Evolutionary conservation across 495 filamentous ascomycete species (phyloP).

Genomic region (Aspergillus avenaceus): DNA sequence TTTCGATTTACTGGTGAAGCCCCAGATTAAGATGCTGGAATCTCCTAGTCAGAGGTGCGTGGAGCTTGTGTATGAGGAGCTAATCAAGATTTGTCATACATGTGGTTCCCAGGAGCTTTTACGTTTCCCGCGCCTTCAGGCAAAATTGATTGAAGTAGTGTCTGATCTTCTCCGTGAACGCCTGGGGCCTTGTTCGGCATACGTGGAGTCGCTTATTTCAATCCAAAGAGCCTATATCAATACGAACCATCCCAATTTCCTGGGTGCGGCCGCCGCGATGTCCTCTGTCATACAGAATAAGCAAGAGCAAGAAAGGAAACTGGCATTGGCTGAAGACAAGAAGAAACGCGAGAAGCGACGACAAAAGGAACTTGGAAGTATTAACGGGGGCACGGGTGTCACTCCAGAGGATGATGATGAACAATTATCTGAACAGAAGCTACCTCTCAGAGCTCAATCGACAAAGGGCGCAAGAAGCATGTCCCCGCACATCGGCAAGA

Average conservation of each 20-base stretch:
- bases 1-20: slow-evolving; percentile 96
- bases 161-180: slow-evolving; percentile 93
- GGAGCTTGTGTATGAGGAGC: slow-evolving; percentile 95
- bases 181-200: slow-evolving; percentile 78
- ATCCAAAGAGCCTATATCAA: slow-evolving; percentile 99
- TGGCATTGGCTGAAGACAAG: slow-evolving; percentile 72
- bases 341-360: slow-evolving; percentile 78
- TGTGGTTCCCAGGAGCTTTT: slow-evolving; percentile 93
- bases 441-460: slow-evolving; percentile 57
- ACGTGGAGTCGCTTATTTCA: slow-evolving; percentile 93
- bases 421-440: slow-evolving; percentile 40
- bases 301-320: slow-evolving; percentile 87
- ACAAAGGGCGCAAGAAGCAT: slow-evolving; percentile 66
- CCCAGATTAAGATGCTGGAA: slow-evolving; percentile 95
- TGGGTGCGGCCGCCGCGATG: slow-evolving; percentile 97
- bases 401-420: slow-evolving; percentile 73
- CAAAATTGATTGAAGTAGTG: slow-evolving; percentile 96
- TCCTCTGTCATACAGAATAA: slow-evolving; percentile 88
- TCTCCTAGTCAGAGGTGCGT: slow-evolving; percentile 95
- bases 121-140: slow-evolving; percentile 89
- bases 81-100: slow-evolving; percentile 99
- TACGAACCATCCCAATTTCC: slow-evolving; percentile 98
- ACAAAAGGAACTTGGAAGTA: slow-evolving; percentile 68
- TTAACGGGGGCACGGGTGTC: slow-evolving; percentile 69
- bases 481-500: slow-evolving; percentile 72